Conservation (phyloP, 2,329 filamentous ascomycete genomes). For the Colletotrichum aenigma region DNA sequence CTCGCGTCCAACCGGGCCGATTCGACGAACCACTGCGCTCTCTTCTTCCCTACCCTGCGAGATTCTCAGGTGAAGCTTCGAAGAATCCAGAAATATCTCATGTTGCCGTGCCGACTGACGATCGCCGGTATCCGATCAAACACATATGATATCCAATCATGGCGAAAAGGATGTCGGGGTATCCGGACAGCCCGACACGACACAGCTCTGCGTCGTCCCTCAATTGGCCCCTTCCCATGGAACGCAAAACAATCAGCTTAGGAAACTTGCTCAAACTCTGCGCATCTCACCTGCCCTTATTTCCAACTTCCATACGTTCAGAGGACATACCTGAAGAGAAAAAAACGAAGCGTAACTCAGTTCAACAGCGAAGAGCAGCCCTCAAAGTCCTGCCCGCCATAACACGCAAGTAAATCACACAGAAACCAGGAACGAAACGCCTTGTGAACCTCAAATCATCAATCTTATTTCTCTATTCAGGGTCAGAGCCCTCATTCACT, state of each 20-base stretch:
- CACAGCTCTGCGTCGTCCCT: neutral
- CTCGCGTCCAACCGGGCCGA: neutral
- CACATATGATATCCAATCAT: neutral
- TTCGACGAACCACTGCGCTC: neutral
- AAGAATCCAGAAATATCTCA: neutral
- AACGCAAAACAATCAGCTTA: neutral
- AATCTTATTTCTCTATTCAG: neutral
- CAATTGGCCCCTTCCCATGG: neutral
- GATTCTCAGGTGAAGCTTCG: neutral
- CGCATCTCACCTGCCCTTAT: neutral
- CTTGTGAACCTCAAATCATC: neutral
- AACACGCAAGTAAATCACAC: neutral
- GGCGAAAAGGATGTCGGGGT: neutral
- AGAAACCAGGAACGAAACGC: neutral
- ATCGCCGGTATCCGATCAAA: neutral
- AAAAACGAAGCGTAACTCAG: neutral
- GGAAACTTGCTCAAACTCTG: neutral
- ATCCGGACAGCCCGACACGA: neutral
- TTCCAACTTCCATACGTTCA: neutral
- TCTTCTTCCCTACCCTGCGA: neutral
- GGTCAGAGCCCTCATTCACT: neutral
- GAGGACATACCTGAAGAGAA: neutral
- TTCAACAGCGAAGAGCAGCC: neutral
- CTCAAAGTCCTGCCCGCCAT: neutral
- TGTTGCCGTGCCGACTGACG: neutral